These are phyloP conservation scores for Adansonia gregorii DNA, from an alignment of 441 rosid species.

Conservation along the genomic window DNA sequence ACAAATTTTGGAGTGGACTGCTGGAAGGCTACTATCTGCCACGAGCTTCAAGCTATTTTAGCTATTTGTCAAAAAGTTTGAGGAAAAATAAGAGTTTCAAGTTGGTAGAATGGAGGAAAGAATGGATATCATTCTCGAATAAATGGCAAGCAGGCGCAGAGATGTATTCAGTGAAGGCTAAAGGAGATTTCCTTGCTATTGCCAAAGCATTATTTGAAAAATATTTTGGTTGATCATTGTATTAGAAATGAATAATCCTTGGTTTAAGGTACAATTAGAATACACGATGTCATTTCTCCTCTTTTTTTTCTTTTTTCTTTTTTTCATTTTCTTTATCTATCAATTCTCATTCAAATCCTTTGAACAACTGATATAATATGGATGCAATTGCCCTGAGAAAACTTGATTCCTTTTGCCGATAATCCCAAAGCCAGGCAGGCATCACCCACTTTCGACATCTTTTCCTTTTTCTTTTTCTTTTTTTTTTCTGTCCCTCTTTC, in stretches of 20 bases:
- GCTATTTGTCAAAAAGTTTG: constrained; percentile 52
- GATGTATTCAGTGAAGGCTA: constrained; percentile 57
- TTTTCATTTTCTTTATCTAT: neutral
- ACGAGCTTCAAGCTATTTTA: constrained; percentile 56
- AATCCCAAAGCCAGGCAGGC: constrained; percentile 8
- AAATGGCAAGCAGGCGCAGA: constrained; percentile 69
- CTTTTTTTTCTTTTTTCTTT: neutral
- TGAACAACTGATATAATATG: constrained; percentile 17
- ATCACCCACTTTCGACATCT: neutral
- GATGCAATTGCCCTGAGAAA: constrained; percentile 11
- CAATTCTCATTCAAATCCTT: neutral
- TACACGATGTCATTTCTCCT: neutral
- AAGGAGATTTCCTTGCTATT: constrained; percentile 65
- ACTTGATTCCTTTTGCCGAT: constrained; percentile 1
- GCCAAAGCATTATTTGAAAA: constrained; percentile 55
- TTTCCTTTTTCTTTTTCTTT: neutral
- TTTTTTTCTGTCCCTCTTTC: neutral
- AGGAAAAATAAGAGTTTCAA: constrained; percentile 48
- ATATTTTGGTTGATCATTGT: constrained; percentile 5
- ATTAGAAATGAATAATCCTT: neutral
- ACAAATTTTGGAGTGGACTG: constrained; percentile 93
- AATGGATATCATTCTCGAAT: constrained; percentile 73
- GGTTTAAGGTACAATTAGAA: constrained; percentile 30
- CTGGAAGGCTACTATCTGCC: constrained; percentile 75
- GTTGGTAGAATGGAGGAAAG: constrained; percentile 68